Conservation (phyloP, 2,329 filamentous ascomycete genomes). For the Botrytis elliptica region DNA sequence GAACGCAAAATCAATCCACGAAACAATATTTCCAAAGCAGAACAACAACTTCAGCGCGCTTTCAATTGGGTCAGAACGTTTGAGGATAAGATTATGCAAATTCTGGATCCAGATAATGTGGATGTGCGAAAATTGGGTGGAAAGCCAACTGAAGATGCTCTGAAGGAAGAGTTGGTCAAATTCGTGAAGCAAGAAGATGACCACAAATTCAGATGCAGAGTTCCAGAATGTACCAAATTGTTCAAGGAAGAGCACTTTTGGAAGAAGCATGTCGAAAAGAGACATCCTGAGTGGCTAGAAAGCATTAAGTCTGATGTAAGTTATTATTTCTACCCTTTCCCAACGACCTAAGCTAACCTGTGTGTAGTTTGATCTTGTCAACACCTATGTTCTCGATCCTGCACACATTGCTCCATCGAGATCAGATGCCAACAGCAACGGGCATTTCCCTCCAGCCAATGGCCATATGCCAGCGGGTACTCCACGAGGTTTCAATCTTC, state of each 20-base stretch:
- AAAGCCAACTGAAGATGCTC: conserved; percentile 77
- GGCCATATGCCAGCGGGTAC: conserved; percentile 77
- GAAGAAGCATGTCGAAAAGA: conserved; percentile 97
- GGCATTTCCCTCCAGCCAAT: conserved; percentile 83
- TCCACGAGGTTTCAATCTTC: conserved; percentile 85
- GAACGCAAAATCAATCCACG: conserved; percentile 67
- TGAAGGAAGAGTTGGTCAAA: conserved; percentile 82
- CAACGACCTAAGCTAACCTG: conserved; percentile 39
- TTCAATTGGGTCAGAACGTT: conserved; percentile 99
- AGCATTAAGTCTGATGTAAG: conserved; percentile 79
- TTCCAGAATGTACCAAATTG: conserved; percentile 91
- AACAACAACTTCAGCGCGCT: conserved; percentile 88
- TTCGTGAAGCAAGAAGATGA: conserved; percentile 97
- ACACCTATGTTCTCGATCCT: conserved; percentile 90
- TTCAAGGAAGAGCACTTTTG: conserved; percentile 98
- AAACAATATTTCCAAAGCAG: conserved; percentile 67
- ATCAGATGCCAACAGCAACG: conserved; percentile 92
- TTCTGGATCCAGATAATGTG: conserved; percentile 83
- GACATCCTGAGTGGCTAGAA: conserved; percentile 85
- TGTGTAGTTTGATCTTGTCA: conserved; percentile 78
- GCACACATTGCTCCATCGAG: conserved; percentile 91
- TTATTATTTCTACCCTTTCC: conserved; percentile 28
- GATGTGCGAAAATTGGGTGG: conserved; percentile 91
- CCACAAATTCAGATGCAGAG: conserved; percentile 94
- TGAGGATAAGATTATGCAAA: conserved; percentile 91